Conservation (phyloP, 2,329 filamentous ascomycete species). For the Diplodia intermedia region DNA sequence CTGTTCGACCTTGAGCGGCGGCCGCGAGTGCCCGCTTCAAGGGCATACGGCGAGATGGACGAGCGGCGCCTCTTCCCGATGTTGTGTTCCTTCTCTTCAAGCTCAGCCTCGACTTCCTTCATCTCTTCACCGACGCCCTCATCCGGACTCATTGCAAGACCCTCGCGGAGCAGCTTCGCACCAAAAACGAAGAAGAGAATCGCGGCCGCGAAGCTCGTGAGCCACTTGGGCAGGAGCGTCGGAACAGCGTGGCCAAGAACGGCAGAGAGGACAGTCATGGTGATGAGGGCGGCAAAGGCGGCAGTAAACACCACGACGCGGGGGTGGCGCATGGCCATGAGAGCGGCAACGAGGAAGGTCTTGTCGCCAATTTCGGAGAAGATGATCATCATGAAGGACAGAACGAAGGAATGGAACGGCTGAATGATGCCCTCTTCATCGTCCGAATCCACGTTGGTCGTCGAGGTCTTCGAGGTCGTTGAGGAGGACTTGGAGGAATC, state of each 20-base stretch:
- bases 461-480: conserved; percentile 22
- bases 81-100: conserved; percentile 89
- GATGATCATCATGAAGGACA: conserved; percentile 96
- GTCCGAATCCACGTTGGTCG: conserved; percentile 36
- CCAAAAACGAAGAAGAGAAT: conserved; percentile 90
- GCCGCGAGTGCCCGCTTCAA: conserved; percentile 77
- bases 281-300: conserved; percentile 86
- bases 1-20: conserved; percentile 76
- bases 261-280: conserved; percentile 95
- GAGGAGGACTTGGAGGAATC: conserved; percentile 55
- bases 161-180: conserved; percentile 81
- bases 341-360: conserved; percentile 93
- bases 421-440: conserved; percentile 69
- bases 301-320: conserved; percentile 92
- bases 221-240: conserved; percentile 83
- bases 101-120: conserved; percentile 93
- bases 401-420: conserved; percentile 84
- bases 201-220: conserved; percentile 87
- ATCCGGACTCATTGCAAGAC: conserved; percentile 83
- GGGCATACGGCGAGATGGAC: conserved; percentile 74
- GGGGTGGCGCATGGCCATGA: conserved; percentile 99
- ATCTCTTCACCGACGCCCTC: conserved; percentile 96
- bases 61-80: conserved; percentile 72
- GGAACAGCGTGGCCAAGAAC: conserved; percentile 92
- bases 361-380: conserved; percentile 98